Evolutionary conservation across 768 basidiomycete species (phyloP).

Genomic region (Lentinus tigrinus): DNA sequence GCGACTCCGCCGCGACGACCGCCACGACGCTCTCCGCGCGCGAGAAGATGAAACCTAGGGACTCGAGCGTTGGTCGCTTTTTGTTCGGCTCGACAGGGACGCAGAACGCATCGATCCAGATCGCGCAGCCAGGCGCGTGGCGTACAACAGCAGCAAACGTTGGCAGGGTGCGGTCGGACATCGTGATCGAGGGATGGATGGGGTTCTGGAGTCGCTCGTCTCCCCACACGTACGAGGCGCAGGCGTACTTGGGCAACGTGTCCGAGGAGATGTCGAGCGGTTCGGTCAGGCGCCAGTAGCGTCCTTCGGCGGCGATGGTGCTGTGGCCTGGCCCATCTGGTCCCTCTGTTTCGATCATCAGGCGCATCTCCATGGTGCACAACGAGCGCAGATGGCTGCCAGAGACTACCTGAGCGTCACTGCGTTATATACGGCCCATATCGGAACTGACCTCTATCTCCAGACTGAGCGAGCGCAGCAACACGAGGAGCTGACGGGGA

Average conservation of each 20-base stretch:
- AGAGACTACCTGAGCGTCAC: background rate
- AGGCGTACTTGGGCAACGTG: constrained; percentile 9
- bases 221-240: constrained; percentile 26
- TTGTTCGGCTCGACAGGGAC: constrained; percentile 13
- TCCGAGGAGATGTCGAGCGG: constrained; percentile 11
- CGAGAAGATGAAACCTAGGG: constrained; percentile 19
- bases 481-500: too few species aligned
- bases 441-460: too few species aligned
- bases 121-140: constrained; percentile 2
- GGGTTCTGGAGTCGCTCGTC: constrained; percentile 6
- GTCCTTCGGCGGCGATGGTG: constrained; percentile 10
- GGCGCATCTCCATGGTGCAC: constrained; percentile 18
- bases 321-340: background rate
- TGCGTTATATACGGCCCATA: background rate
- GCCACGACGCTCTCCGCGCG: constrained; percentile 15
- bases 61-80: constrained; percentile 18
- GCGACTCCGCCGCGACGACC: constrained; percentile 11
- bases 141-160: constrained; percentile 12
- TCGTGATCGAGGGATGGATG: constrained; percentile 12
- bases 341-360: constrained; percentile 6
- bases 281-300: constrained; percentile 11
- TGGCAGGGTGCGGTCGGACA: constrained; percentile 19
- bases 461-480: too few species aligned
- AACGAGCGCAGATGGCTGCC: background rate
- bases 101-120: constrained; percentile 20